Conservation (phyloP, 352 stramenopile genomes). For the Phytopythium helicoides region DNA sequence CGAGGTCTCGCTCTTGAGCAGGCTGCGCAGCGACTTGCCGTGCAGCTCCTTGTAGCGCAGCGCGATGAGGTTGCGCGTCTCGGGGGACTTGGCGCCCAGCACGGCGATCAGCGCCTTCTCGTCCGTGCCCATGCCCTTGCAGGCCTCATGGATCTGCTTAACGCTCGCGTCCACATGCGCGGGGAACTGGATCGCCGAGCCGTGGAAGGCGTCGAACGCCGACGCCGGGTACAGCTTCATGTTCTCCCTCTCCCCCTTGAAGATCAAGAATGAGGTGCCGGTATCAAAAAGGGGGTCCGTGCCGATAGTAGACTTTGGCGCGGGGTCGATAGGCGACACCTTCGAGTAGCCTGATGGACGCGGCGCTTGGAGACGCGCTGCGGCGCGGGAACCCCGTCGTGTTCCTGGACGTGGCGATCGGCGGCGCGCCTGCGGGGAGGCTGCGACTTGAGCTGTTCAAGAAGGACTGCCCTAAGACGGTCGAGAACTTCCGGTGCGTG, state of each 20-base stretch:
- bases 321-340: too few species aligned
- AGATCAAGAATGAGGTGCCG: too few species aligned
- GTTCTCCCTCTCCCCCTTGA: too few species aligned
- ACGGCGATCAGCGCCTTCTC: constrained; percentile 69
- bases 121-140: constrained; percentile 70
- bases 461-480: constrained; percentile 95
- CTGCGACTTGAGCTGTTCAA: constrained; percentile 97
- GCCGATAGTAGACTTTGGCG: too few species aligned
- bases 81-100: constrained; percentile 65
- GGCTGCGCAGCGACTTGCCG: constrained; percentile 44
- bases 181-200: constrained; percentile 34
- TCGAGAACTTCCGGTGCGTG: constrained; percentile 93
- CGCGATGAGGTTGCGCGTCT: constrained; percentile 64
- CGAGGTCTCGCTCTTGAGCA: constrained; percentile 72
- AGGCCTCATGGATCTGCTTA: constrained; percentile 66
- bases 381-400: constrained; percentile 93
- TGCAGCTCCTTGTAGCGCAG: constrained; percentile 73
- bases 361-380: constrained; percentile 88
- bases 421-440: constrained; percentile 80
- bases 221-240: constrained; percentile 66
- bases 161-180: constrained; percentile 56
- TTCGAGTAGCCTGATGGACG: too few species aligned
- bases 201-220: constrained; percentile 53
- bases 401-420: constrained; percentile 95
- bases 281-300: constrained; percentile 1